phyloP scores from a whole-genome alignment of 371 early-diverging fungal species.

The Mortierella sp. region DNA sequence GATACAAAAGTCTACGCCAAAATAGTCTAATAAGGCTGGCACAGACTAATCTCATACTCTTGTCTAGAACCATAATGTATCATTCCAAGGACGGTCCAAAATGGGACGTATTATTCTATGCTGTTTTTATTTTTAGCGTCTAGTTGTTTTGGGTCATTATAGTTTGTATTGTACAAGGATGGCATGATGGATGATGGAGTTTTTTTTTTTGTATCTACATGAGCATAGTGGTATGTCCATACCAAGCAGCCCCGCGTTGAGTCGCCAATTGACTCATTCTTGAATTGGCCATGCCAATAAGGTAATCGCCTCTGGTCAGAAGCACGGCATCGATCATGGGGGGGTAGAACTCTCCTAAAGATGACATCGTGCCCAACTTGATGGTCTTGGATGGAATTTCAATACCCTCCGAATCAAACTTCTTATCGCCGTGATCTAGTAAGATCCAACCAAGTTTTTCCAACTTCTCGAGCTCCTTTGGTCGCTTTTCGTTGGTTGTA shows the following conservation, averaged over 20 bases:
- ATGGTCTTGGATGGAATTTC: constrained; percentile 19
- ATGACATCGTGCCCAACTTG: constrained; percentile 35
- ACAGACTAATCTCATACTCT: too few relatives aligned
- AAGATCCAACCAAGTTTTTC: constrained; percentile 45
- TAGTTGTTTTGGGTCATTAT: too few relatives aligned
- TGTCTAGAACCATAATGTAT: too few relatives aligned
- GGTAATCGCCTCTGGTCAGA: constrained; percentile 44
- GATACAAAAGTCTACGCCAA: too few relatives aligned
- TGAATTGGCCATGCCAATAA: constrained; percentile 51
- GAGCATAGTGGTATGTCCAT: constrained; percentile 36
- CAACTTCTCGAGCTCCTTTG: constrained; percentile 32
- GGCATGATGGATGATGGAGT: too few relatives aligned
- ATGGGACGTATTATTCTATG: too few relatives aligned
- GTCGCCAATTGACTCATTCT: constrained; percentile 44
- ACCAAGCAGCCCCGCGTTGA: constrained; percentile 43
- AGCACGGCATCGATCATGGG: constrained; percentile 48
- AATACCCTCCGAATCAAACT: constrained; percentile 15
- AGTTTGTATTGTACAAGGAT: too few relatives aligned
- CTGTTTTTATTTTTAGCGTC: too few relatives aligned
- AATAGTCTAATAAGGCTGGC: too few relatives aligned
- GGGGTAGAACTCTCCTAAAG: constrained; percentile 39
- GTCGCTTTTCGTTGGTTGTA: constrained; percentile 49
- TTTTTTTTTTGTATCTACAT: constrained; percentile 26
- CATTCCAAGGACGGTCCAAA: too few relatives aligned
- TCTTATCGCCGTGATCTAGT: constrained; percentile 43